phyloP scores from a whole-genome alignment of 495 filamentous ascomycete species.

The Lichenothelia convexa region DNA sequence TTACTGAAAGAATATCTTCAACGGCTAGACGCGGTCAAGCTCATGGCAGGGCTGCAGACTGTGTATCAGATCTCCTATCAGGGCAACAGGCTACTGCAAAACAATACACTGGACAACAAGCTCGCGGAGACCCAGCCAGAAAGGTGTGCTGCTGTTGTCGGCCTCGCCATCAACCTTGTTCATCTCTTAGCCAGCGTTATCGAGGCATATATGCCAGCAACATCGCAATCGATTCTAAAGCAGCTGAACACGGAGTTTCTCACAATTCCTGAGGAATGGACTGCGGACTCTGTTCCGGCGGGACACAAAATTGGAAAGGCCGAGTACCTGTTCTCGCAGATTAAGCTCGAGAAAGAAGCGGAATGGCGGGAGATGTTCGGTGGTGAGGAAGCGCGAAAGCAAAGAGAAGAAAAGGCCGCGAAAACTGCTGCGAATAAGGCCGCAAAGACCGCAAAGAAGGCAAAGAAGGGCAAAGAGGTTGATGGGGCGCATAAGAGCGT shows the following conservation, averaged over 20 bases:
- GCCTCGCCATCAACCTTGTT: constrained; percentile 55
- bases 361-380: constrained; percentile 70
- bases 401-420: constrained; percentile 40
- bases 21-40: constrained; percentile 36
- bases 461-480: constrained; percentile 30
- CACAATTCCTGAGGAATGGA: constrained; percentile 53
- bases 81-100: constrained; percentile 69
- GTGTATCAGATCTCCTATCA: constrained; percentile 47
- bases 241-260: constrained; percentile 48
- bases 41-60: constrained; percentile 51
- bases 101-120: constrained; percentile 63
- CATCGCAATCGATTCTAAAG: constrained; percentile 46
- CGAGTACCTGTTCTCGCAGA: constrained; percentile 57
- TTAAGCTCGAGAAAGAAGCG: constrained; percentile 59
- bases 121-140: constrained; percentile 51
- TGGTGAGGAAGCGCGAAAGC: constrained; percentile 42
- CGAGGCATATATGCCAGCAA: constrained; percentile 68
- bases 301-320: constrained; percentile 70
- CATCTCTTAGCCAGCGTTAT: constrained; percentile 57
- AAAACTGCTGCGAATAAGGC: constrained; percentile 33
- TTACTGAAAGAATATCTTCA: constrained; percentile 8
- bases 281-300: constrained; percentile 36
- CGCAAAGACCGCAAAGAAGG: constrained; percentile 34
- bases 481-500: constrained; percentile 6
- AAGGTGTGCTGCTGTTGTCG: constrained; percentile 55